These are phyloP conservation scores for Penicillium palitans DNA, from an alignment of 2,329 filamentous ascomycete genomes.

Conservation along the genomic window DNA sequence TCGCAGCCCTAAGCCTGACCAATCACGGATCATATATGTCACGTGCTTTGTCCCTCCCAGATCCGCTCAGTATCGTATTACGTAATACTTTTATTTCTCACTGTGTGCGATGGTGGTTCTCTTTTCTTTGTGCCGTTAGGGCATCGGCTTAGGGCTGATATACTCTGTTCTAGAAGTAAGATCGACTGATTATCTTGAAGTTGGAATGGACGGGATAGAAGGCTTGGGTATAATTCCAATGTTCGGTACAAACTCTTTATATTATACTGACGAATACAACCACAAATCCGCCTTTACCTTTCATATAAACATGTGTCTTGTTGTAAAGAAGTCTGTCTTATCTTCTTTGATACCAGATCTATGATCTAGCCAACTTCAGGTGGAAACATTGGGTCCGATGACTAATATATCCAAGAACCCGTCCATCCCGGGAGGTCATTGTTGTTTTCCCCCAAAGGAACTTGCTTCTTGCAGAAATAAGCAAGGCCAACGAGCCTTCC, in stretches of 20 bases:
- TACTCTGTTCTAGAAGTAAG: conserved; percentile 20
- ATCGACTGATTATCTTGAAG: not conserved
- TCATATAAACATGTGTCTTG: not conserved
- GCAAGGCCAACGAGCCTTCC: not conserved
- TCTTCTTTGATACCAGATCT: conserved; percentile 9
- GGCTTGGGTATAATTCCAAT: not conserved
- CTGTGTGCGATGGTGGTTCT: conserved; percentile 4
- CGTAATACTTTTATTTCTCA: conserved; percentile 5
- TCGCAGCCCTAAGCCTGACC: conserved; percentile 42
- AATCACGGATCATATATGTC: conserved; percentile 13
- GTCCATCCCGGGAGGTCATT: not conserved
- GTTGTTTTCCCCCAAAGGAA: conserved; percentile 6
- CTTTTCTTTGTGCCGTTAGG: conserved; percentile 17
- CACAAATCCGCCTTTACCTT: not conserved
- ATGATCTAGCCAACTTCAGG: conserved; percentile 13
- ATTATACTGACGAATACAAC: not conserved
- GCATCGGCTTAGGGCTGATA: conserved; percentile 24
- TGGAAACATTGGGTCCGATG: conserved; percentile 25
- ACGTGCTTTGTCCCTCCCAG: not conserved
- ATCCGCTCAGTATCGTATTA: conserved; percentile 1
- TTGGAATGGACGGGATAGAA: not conserved
- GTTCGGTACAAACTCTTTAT: not conserved
- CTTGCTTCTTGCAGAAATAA: not conserved
- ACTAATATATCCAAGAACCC: conserved; percentile 19
- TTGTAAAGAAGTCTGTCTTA: not conserved